Evolutionary conservation across 192 early-diverging fungal genomes (phyloP).

Genomic region (Polychytrium aggregatum): DNA sequence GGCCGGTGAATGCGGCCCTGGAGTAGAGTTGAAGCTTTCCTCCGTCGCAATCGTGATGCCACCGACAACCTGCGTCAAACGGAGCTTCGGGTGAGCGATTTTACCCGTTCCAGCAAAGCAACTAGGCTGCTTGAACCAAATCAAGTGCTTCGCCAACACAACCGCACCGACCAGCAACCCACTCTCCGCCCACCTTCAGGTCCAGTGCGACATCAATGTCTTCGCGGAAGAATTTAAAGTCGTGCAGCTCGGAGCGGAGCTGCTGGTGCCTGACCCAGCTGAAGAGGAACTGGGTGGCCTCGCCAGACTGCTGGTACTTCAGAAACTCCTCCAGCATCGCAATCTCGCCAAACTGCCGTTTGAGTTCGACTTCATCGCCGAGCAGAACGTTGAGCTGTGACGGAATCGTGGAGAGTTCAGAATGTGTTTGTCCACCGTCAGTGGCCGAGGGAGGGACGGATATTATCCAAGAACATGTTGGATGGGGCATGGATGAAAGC

Average conservation of each 20-base stretch:
- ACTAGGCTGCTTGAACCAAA: background rate
- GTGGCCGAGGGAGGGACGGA: no score
- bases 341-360: constrained; percentile 41
- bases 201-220: constrained; percentile 48
- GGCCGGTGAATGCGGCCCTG: background rate
- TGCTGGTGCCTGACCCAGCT: constrained; percentile 40
- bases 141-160: background rate
- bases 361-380: constrained; percentile 46
- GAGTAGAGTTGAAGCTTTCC: constrained; percentile 1
- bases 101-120: no score
- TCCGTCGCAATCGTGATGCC: constrained; percentile 14
- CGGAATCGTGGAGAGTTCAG: background rate
- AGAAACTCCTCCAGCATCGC: constrained; percentile 45
- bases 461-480: background rate
- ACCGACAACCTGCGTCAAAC: constrained; percentile 6
- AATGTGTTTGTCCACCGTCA: no score
- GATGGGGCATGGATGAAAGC: no score
- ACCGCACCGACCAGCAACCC: no score
- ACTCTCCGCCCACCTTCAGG: constrained; percentile 32
- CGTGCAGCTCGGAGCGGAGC: constrained; percentile 35
- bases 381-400: constrained; percentile 34
- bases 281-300: constrained; percentile 45
- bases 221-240: constrained; percentile 41
- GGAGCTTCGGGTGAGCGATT: no score
- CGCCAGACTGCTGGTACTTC: constrained; percentile 41